Evolutionary conservation across 2,329 filamentous ascomycete species (phyloP).

Genomic region (Drechslerella coelobrocha): DNA sequence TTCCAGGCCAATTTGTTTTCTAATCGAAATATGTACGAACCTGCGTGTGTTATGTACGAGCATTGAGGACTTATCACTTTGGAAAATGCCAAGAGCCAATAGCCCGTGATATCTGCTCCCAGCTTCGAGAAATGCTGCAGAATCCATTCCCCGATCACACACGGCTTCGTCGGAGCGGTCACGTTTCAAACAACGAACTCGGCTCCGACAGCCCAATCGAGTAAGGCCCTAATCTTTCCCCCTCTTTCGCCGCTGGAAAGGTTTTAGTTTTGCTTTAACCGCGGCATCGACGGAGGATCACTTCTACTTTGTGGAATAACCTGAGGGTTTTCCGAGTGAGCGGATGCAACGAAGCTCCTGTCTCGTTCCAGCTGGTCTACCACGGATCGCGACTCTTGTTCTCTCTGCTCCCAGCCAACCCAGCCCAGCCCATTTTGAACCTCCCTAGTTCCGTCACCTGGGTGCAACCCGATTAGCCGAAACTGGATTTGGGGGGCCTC

Average conservation of each 20-base stretch:
- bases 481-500: constrained; percentile 18
- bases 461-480: constrained; percentile 45
- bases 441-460: constrained; percentile 3
- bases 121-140: constrained; percentile 46
- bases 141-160: constrained; percentile 36
- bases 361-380: constrained; percentile 23
- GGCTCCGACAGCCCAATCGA: constrained; percentile 38
- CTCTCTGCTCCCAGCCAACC: neutral
- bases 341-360: constrained; percentile 30
- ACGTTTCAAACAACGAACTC: constrained; percentile 48
- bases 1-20: constrained; percentile 39
- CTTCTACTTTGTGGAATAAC: constrained; percentile 22
- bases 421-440: neutral
- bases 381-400: constrained; percentile 29
- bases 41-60: constrained; percentile 35
- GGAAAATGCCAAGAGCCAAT: constrained; percentile 15
- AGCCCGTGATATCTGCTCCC: constrained; percentile 24
- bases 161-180: constrained; percentile 46
- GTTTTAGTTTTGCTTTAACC: constrained; percentile 39
- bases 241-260: constrained; percentile 23
- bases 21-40: constrained; percentile 31
- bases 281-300: constrained; percentile 42
- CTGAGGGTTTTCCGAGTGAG: constrained; percentile 49
- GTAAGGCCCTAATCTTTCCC: constrained; percentile 38
- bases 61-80: constrained; percentile 47